Evolutionary conservation across 2,329 filamentous ascomycete species (phyloP), one percentile per base, ranked within the genome.

Genomic region (Aspergillus cejpii): DNA sequence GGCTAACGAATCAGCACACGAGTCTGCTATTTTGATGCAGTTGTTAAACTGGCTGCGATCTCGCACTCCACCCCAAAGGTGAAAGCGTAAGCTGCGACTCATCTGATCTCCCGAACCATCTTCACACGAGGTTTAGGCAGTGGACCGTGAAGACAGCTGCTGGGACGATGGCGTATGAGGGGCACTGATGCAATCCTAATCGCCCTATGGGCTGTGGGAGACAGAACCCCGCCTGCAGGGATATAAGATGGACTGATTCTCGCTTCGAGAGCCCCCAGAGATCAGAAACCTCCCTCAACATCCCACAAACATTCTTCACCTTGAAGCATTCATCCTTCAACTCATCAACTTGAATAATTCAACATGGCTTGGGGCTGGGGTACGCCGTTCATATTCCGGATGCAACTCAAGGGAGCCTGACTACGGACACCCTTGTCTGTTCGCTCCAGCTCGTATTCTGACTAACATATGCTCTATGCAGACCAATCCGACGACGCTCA

Each of bases 401-500:
- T 39, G 23, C 36, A 12, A 39, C 23, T 14, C 31, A 19, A 17
- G 15, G 31, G 17, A 20, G 15, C 15, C 31, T 15, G 15, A 8
- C 31, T 34, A 17, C 10, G 10, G 31, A 14, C 6, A 15, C 17
- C 31, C 4, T 19, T 12, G 14, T 12, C 17, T 17, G 5, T 11
- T 34, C 10, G 17, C 17, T 8, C 31, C 3, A 8, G 23, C 23
- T 5, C 4, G 23, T 5, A 24, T 24, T 8, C 23, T 8, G 23
- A 4, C 8, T 5, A 24, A 5, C 5, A 4, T 24, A 8, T 24
- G 23, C 8, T 24, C 8, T 37, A 38, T 49, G 10, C 37, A 79
- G 76, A 71, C 55, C 71, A 78, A 49, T 73, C 71, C 50, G 70
- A 76, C 48, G 63, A 76, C 39, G 67, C 73, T 53, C 78, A 81